Percentiles rank a stretch among this genome's conserved stretches.
phyloP scores from a whole-genome alignment of 306 rosid genomes.

The Lathyrus oleraceus region DNA sequence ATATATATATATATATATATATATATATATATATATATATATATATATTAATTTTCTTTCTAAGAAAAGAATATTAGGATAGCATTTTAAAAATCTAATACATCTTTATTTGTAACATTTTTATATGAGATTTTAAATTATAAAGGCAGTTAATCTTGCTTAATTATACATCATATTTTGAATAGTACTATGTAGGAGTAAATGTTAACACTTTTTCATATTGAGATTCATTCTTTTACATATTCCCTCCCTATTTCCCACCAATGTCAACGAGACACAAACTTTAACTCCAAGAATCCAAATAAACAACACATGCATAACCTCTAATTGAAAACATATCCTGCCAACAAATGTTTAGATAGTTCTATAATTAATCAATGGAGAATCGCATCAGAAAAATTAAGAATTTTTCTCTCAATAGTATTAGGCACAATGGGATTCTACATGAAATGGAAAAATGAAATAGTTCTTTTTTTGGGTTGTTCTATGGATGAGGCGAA shows the following conservation, averaged over 20 bases:
- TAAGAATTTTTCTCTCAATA: neutral
- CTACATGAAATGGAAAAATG: neutral
- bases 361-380: neutral
- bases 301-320: neutral
- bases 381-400: constrained; percentile 9
- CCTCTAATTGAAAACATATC: neutral
- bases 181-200: too few species aligned
- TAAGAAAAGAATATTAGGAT: too few species aligned
- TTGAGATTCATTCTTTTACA: neutral
- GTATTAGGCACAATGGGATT: neutral
- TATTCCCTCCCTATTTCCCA: constrained; percentile 2
- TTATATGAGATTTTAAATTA: too few species aligned
- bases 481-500: neutral
- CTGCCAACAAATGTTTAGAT: neutral
- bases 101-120: too few species aligned
- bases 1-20: too few species aligned
- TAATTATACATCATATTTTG: too few species aligned
- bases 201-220: neutral
- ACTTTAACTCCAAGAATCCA: constrained; percentile 5
- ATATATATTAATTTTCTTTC: too few species aligned
- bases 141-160: too few species aligned
- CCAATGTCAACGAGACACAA: neutral
- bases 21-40: too few species aligned
- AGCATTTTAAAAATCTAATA: too few species aligned
- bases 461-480: neutral